Evolutionary conservation across 352 stramenopile genomes (phyloP), one percentile per base, ranked within the genome.

Genomic region (Globisporangium ultimum): DNA sequence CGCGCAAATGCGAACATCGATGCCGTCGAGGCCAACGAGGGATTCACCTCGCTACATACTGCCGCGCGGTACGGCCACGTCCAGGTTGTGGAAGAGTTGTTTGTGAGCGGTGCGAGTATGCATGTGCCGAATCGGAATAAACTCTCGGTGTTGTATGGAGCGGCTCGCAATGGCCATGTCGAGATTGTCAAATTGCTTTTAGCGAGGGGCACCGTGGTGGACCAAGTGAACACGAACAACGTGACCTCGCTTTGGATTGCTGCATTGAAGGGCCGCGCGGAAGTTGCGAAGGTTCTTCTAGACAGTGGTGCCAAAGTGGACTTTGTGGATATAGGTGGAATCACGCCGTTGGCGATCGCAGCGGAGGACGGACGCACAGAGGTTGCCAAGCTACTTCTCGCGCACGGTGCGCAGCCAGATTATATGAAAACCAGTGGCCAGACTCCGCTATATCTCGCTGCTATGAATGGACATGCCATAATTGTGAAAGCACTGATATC

Each of bases 211-310:
- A 28, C 40, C 17, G 32, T 24, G 3, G 32, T 46, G n/a, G 49
- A 55, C 6, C 49, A 28, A n/a, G 32, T 55, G 9, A 46, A 55
- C 34, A 55, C 34, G 17, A 55, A 55, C n/a, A 46, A 46, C 14
- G 49, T 55, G 49, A 55, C 49, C 18, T 36, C 49, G 3, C 49
- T 55, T n/a, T 55, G 49, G 49, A 55, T 55, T n/a, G 49, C 49
- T 2, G 49, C 32, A 11, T 28, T 55, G 8, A 55, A 55, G n/a
- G 34, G 49, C 1, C 32, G 49, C 10, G 11, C 42, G 4, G 34
- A 46, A 1, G 49, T 36, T 32, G 49, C 43, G 49, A 22, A 55
- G 34, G 15, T 55, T 2, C 32, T 55, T 14, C n/a, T 55, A n/a
- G 49, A 22, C 3, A 18, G 43, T 46, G 49, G 32, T 17, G 49